These are phyloP conservation scores for Leishmania martiniquensis DNA, from an alignment of 208 protist genomes.

Conservation along the genomic window DNA sequence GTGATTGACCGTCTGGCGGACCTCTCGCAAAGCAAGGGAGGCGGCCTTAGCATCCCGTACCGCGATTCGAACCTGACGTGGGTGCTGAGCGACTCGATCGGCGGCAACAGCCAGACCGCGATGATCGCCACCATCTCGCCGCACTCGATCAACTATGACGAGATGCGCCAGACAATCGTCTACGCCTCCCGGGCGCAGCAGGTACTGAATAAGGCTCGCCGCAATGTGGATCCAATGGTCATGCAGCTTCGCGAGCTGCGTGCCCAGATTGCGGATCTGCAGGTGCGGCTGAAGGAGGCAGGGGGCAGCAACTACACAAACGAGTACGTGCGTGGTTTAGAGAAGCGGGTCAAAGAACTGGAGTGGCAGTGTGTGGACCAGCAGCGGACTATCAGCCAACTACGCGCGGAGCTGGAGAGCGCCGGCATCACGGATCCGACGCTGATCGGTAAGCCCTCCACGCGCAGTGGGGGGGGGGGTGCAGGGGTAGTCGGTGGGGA, in stretches of 20 bases:
- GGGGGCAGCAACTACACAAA: conserved; percentile 62
- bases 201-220: conserved; percentile 89
- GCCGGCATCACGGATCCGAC: conserved; percentile 48
- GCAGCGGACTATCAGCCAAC: conserved; percentile 50
- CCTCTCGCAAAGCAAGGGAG: conserved; percentile 59
- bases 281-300: conserved; percentile 63
- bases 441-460: conserved; percentile 8
- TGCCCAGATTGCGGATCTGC: conserved; percentile 60
- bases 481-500: neutral
- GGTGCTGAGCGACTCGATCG: conserved; percentile 90
- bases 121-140: conserved; percentile 96
- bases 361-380: conserved; percentile 66
- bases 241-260: conserved; percentile 56
- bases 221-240: conserved; percentile 93
- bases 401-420: conserved; percentile 51
- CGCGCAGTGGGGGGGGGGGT: neutral
- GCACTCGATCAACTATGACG: conserved; percentile 88
- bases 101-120: conserved; percentile 93
- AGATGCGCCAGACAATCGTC: conserved; percentile 92
- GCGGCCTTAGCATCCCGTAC: conserved; percentile 38
- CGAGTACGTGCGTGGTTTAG: conserved; percentile 67
- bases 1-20: conserved; percentile 89
- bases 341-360: conserved; percentile 42
- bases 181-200: conserved; percentile 92
- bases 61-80: conserved; percentile 89